Percentiles rank a stretch among this genome's conserved stretches.
Conservation (phyloP, 305 asterid species). For the Stenogyne calaminthoides region DNA sequence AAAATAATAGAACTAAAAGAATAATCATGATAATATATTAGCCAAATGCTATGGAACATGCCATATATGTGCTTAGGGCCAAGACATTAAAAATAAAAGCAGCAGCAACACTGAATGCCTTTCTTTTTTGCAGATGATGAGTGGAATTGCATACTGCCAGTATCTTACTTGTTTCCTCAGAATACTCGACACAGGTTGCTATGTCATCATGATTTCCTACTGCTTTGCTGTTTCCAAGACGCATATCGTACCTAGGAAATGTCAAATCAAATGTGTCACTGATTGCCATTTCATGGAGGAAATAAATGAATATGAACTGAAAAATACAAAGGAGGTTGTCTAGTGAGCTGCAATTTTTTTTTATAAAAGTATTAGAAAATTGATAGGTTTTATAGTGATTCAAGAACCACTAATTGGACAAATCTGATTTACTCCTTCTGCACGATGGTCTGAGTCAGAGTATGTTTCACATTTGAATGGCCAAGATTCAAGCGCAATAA, state of each 20-base stretch:
- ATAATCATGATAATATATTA: background rate
- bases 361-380: background rate
- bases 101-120: background rate
- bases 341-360: background rate
- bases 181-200: slow-evolving; percentile 78
- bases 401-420: slow-evolving; percentile 6
- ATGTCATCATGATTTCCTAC: slow-evolving; percentile 73
- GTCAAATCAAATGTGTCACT: slow-evolving; percentile 20
- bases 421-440: background rate
- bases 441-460: background rate
- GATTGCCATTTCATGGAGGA: slow-evolving; percentile 21
- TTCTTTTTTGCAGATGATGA: slow-evolving; percentile 10
- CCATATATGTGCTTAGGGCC: background rate
- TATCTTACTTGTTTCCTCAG: slow-evolving; percentile 69
- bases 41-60: background rate
- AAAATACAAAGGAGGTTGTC: slow-evolving; percentile 4
- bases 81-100: background rate
- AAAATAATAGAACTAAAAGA: slow-evolving; percentile 4
- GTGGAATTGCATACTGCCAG: slow-evolving; percentile 7
- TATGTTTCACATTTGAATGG: slow-evolving; percentile 5
- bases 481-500: background rate
- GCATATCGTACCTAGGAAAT: slow-evolving; percentile 74
- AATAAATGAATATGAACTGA: slow-evolving; percentile 23
- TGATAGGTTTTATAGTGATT: background rate
- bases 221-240: slow-evolving; percentile 45